phyloP scores from a whole-genome alignment of 2,329 filamentous ascomycete species.

The Exophiala alcalophila region DNA sequence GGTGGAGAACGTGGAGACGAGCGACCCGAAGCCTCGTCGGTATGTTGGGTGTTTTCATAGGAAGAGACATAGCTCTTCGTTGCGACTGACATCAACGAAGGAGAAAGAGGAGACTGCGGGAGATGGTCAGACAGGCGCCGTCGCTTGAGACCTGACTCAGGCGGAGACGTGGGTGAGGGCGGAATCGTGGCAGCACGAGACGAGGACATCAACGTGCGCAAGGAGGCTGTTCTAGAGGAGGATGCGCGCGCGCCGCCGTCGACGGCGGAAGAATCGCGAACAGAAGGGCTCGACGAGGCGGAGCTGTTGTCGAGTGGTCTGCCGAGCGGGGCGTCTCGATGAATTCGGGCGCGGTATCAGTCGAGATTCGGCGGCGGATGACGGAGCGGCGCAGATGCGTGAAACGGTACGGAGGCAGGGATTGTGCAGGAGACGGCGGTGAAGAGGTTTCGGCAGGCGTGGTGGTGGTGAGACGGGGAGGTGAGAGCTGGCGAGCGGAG shows the following conservation, averaged over 20 bases:
- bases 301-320: constrained; percentile 5
- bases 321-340: constrained; percentile 8
- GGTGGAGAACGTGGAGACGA: constrained; percentile 42
- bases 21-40: constrained; percentile 32
- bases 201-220: constrained; percentile 27
- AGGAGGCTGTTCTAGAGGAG: constrained; percentile 6
- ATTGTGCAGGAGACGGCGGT: neutral
- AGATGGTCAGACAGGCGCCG: constrained; percentile 24
- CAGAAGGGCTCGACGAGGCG: neutral
- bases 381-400: constrained; percentile 1
- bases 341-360: constrained; percentile 9
- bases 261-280: constrained; percentile 8
- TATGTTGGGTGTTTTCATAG: constrained; percentile 42
- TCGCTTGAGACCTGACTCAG: constrained; percentile 39
- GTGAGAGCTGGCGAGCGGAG: constrained; percentile 4
- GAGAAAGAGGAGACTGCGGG: constrained; percentile 34
- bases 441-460: neutral
- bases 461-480: neutral
- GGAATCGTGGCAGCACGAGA: constrained; percentile 37
- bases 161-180: constrained; percentile 44
- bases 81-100: constrained; percentile 51
- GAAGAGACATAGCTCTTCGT: constrained; percentile 49
- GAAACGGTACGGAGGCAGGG: neutral
- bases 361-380: constrained; percentile 3
- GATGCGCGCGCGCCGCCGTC: constrained; percentile 15